phyloP scores from a whole-genome alignment of 2,329 filamentous ascomycete species.

The Phialophora expanda region DNA sequence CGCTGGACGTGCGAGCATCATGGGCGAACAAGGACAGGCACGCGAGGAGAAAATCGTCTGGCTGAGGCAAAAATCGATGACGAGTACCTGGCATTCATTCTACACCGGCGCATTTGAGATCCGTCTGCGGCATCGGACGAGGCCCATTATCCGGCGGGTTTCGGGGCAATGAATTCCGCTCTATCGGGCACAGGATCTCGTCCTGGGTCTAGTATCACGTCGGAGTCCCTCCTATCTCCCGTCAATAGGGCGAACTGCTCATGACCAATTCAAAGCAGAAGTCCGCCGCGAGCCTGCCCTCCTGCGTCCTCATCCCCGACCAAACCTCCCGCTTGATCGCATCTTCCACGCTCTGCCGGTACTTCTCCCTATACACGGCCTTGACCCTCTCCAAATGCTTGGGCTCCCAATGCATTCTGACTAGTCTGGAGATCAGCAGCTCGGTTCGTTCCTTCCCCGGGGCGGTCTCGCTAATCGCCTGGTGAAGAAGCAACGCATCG shows the following conservation, averaged over 20 bases:
- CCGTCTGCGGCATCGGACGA: slow-evolving; percentile 7
- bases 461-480: slow-evolving; percentile 77
- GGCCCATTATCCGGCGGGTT: background rate
- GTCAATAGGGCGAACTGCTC: slow-evolving; percentile 25
- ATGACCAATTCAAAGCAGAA: slow-evolving; percentile 36
- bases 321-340: slow-evolving; percentile 78
- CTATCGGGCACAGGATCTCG: background rate
- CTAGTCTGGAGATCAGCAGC: slow-evolving; percentile 82
- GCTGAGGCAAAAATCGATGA: slow-evolving; percentile 23
- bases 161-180: background rate
- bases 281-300: slow-evolving; percentile 37
- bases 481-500: slow-evolving; percentile 86
- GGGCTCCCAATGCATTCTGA: slow-evolving; percentile 91
- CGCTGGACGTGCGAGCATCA: background rate
- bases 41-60: slow-evolving; percentile 19
- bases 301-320: slow-evolving; percentile 50
- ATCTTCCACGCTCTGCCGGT: slow-evolving; percentile 73
- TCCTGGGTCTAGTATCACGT: background rate
- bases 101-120: slow-evolving; percentile 1
- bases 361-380: slow-evolving; percentile 77
- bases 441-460: slow-evolving; percentile 78
- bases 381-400: slow-evolving; percentile 80
- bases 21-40: slow-evolving; percentile 7
- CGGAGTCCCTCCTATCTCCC: background rate
- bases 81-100: too few species aligned